Evolutionary conservation across 176 grass and related monocot genomes (phyloP).

Genomic region (Zoysia pacifica): DNA sequence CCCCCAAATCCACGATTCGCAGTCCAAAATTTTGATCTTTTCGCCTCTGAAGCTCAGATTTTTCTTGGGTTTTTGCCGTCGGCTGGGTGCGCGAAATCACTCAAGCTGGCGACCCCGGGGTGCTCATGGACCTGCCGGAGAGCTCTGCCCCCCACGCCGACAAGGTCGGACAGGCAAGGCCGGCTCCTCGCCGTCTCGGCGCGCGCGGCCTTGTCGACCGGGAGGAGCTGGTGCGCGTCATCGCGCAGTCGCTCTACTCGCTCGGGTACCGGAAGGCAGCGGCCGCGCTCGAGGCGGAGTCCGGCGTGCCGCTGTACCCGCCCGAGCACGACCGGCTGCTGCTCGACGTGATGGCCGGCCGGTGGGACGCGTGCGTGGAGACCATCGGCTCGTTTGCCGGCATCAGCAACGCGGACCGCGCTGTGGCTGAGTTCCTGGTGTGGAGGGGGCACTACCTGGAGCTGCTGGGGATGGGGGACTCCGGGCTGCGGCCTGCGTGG

Average conservation of each 20-base stretch:
- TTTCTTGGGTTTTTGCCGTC: constrained; percentile 6
- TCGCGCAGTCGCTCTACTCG: constrained; percentile 76
- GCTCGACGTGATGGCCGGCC: constrained; percentile 67
- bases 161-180: constrained; percentile 27
- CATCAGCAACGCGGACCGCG: constrained; percentile 38
- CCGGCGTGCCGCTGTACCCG: constrained; percentile 67
- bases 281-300: constrained; percentile 72
- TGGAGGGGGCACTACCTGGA: constrained; percentile 91
- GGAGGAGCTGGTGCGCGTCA: constrained; percentile 65
- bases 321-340: constrained; percentile 65
- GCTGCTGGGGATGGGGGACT: constrained; percentile 61
- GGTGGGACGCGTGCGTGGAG: constrained; percentile 77
- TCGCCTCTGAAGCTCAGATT: constrained; percentile 26
- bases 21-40: neutral
- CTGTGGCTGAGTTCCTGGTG: constrained; percentile 60
- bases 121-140: constrained; percentile 41
- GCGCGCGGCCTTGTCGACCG: constrained; percentile 54
- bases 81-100: too few species aligned
- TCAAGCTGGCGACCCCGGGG: constrained; percentile 53
- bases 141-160: constrained; percentile 46
- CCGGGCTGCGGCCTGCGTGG: constrained; percentile 47
- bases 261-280: constrained; percentile 81
- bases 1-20: too few species aligned
- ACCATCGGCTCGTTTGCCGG: constrained; percentile 58
- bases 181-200: constrained; percentile 22